These are phyloP conservation scores for Tuber microsphaerosporum DNA, from an alignment of 495 filamentous ascomycete genomes.

Conservation along the genomic window DNA sequence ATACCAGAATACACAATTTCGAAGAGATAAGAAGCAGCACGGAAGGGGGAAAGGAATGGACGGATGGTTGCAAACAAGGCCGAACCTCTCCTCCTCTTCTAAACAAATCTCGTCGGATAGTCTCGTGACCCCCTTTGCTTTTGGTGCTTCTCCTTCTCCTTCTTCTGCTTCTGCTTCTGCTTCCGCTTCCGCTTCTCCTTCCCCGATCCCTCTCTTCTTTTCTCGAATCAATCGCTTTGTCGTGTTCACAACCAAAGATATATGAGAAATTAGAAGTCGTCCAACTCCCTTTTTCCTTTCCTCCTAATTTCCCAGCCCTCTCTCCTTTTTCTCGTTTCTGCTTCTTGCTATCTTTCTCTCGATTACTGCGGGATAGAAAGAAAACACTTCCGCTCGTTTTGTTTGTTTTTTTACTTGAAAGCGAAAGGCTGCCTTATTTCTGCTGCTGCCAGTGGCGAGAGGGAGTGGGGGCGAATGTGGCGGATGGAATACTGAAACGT, in stretches of 20 bases:
- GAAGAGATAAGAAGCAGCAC: neutral
- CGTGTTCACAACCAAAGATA: slow-evolving; percentile 4
- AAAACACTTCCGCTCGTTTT: neutral
- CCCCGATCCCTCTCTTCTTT: neutral
- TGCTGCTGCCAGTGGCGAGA: neutral
- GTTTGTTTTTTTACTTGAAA: neutral
- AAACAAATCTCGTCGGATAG: neutral
- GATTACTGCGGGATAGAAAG: neutral
- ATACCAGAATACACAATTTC: slow-evolving; percentile 23
- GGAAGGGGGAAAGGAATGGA: slow-evolving; percentile 2
- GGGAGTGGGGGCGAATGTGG: neutral
- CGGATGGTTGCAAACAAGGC: neutral
- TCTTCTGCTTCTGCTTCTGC: neutral
- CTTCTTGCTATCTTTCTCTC: neutral
- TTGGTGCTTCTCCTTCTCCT: neutral
- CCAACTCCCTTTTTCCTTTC: neutral
- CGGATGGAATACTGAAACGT: neutral
- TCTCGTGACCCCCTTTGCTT: slow-evolving; percentile 1
- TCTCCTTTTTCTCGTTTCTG: neutral
- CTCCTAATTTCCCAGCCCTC: neutral
- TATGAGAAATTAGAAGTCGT: neutral
- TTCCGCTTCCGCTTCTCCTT: neutral
- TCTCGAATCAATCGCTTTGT: neutral
- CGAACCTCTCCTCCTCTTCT: neutral
- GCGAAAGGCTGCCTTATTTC: neutral